phyloP scores from a whole-genome alignment of 2,329 filamentous ascomycete species.

The Mollisiaceae sp. region DNA sequence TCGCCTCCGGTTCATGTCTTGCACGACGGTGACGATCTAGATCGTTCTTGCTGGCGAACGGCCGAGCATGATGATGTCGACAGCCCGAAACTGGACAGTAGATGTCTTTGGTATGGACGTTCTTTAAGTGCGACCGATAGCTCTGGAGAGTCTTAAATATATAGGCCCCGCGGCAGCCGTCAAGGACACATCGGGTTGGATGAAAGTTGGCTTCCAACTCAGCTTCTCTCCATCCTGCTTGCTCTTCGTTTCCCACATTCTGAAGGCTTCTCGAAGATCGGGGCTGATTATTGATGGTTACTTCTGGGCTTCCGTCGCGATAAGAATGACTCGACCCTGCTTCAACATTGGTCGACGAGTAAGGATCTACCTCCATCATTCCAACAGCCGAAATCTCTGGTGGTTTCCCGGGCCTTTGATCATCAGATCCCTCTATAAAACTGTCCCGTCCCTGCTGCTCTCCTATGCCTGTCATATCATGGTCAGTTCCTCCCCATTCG shows the following conservation, averaged over 20 bases:
- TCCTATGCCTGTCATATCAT: not conserved
- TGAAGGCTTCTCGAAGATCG: not conserved
- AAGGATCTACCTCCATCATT: not conserved
- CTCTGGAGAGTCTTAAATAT: conserved; percentile 4
- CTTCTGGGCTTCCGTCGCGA: not conserved
- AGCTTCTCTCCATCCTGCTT: not conserved
- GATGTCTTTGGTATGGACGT: conserved; percentile 12
- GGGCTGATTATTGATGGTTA: not conserved
- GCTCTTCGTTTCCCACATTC: not conserved
- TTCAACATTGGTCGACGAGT: not conserved
- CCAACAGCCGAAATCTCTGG: not conserved
- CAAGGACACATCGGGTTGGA: conserved; percentile 8
- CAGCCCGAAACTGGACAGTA: conserved; percentile 9
- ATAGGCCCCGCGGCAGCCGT: conserved; percentile 5
- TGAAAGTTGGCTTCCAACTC: conserved; percentile 6
- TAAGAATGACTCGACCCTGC: not conserved
- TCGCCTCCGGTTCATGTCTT: conserved; percentile 6
- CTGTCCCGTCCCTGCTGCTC: not conserved
- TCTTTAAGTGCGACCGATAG: conserved; percentile 13
- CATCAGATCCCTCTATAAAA: not conserved
- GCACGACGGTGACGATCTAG: not conserved
- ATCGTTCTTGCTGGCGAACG: conserved; percentile 14
- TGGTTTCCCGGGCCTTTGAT: not conserved
- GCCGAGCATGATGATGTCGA: not conserved
- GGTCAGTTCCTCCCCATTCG: not conserved